Evolutionary conservation across 352 stramenopile genomes (phyloP).

Genomic region (Pythium coloratum): DNA sequence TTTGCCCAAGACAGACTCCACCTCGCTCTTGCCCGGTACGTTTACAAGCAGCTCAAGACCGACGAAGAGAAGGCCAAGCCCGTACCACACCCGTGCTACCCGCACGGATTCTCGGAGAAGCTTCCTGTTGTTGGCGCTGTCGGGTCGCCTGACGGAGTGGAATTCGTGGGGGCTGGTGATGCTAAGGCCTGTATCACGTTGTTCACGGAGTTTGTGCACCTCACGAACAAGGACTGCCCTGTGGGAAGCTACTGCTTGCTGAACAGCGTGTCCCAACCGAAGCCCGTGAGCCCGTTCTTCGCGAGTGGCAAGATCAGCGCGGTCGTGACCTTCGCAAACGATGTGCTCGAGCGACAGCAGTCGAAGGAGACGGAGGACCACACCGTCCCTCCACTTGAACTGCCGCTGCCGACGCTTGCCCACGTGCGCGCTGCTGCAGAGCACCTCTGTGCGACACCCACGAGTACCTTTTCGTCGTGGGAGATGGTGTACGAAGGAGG

Average conservation of each 20-base stretch:
- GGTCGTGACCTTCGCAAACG: conserved; percentile 28
- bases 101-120: conserved; percentile 28
- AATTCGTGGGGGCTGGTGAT: conserved; percentile 40
- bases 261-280: conserved; percentile 44
- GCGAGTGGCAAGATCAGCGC: conserved; percentile 40
- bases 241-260: conserved; percentile 53
- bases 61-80: conserved; percentile 2
- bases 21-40: conserved; percentile 16
- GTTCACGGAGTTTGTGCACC: conserved; percentile 43
- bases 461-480: conserved; percentile 11
- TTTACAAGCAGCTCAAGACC: conserved; percentile 29
- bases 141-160: conserved; percentile 12
- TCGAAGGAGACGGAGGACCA: conserved; percentile 11
- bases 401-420: conserved; percentile 49
- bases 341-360: conserved; percentile 33
- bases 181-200: conserved; percentile 44
- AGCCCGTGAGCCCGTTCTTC: conserved; percentile 46
- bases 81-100: conserved; percentile 53
- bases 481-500: conserved; percentile 18
- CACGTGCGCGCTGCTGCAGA: conserved; percentile 37
- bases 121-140: conserved; percentile 12
- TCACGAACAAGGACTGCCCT: conserved; percentile 56
- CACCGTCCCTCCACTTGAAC: conserved; percentile 25
- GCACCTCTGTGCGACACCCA: conserved; percentile 34
- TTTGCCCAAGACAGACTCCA: conserved; percentile 35